Conservation (phyloP, 208 protist species). For the Histomonas meleagridis region DNA sequence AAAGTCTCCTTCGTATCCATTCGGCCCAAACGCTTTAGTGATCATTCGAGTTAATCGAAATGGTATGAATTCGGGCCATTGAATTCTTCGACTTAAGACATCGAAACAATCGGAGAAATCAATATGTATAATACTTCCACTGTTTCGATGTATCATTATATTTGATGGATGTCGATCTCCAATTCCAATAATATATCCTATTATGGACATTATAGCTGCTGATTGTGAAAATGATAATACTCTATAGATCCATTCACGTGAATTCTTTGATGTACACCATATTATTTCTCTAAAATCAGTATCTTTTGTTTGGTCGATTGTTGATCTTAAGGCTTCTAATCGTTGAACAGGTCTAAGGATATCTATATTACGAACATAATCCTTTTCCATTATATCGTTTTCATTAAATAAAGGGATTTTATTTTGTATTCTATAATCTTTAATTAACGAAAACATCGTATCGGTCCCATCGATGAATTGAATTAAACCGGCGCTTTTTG, state of each 20-base stretch:
- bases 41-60: conserved; percentile 35
- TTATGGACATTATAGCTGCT: not conserved
- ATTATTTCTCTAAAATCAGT: not conserved
- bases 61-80: conserved; percentile 30
- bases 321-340: not conserved
- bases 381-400: not conserved
- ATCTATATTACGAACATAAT: not conserved
- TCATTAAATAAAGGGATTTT: not conserved
- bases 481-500: not conserved
- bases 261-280: not conserved
- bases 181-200: not conserved
- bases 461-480: not conserved
- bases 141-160: not conserved
- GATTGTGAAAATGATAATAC: not conserved
- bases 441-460: not conserved
- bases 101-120: conserved; percentile 37
- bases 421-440: not conserved
- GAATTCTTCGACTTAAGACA: not conserved
- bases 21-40: not conserved
- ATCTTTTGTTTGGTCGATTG: not conserved
- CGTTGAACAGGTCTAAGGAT: not conserved
- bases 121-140: conserved; percentile 32
- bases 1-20: not conserved
- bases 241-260: not conserved
- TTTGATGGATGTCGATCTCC: conserved; percentile 36